Base-by-base conservation (phyloP, 176 grass and related monocot species). In the Panicum miliaceum region DNA sequence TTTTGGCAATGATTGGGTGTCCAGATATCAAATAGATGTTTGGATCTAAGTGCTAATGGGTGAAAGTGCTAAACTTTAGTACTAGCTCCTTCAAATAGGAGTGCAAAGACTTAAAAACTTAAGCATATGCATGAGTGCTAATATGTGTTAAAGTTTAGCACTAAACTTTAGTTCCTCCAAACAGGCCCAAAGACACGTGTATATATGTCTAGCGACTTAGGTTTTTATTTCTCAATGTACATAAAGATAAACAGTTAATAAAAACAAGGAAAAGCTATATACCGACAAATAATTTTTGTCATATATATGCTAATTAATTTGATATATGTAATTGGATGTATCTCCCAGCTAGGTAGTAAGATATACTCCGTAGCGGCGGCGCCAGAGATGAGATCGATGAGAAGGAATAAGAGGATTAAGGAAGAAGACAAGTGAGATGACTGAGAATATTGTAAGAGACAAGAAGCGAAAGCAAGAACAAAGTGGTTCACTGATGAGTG, bases 401-500 rank as follows among this genome's bases (percentile, higher is more conserved):
- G 64, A 71, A 47, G 68, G 68, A 90, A 86, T 25, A 78, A 64
- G 73, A 68, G 40, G 77, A 68, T 56, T 69, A 54, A 77, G 69
- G 73, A 73, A 18, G 59, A 73, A 79, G 87, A 84, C 76, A 73
- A 78, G 73, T 78, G 68, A 79, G 58, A 90, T 86, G 88, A 76
- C 50, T 22, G 71, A 79, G 88, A 90, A 90, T 90, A 90, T 83
- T 90, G 64, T 79, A 48, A 67, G 48, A 86, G 84, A 90, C 79
- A 82, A 83, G 66, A 60, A 58, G 66, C 74, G 53, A 86, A 90
- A 86, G 84, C 79, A 57, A 82, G 84, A 86, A 78, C 73, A 90
- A 90, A 86, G 88, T 12, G 69, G 25, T 67, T 74, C 88, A 90
- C 79, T 90, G 84, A 90, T 57, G 26, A 43, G 84, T 86, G 74